phyloP scores from a whole-genome alignment of 1,139 yeast species.

The Fermentozyma sake region DNA sequence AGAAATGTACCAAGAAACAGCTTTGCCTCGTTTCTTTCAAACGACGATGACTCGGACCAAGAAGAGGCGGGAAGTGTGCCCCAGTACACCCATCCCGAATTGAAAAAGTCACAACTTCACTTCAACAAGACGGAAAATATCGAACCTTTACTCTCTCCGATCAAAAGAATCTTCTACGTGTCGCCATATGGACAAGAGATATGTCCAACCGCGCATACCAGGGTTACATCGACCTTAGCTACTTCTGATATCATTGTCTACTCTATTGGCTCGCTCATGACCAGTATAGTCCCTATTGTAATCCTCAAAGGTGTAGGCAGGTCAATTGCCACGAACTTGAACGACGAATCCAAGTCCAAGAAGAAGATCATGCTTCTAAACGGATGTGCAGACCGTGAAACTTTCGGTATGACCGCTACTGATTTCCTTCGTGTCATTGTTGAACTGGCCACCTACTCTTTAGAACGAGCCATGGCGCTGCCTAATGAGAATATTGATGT shows the following conservation, averaged over 20 bases:
- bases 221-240: slow-evolving; percentile 53
- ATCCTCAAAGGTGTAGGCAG: slow-evolving; percentile 70
- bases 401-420: slow-evolving; percentile 58
- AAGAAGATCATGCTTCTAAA: slow-evolving; percentile 59
- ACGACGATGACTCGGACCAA: slow-evolving; percentile 20
- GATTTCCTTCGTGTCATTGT: slow-evolving; percentile 56
- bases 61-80: slow-evolving; percentile 58
- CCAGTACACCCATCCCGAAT: slow-evolving; percentile 76
- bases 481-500: slow-evolving; percentile 8
- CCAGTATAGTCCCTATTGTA: slow-evolving; percentile 76
- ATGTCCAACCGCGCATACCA: slow-evolving; percentile 67
- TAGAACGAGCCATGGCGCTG: slow-evolving; percentile 11
- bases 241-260: slow-evolving; percentile 58
- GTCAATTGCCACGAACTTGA: slow-evolving; percentile 40
- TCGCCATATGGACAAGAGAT: slow-evolving; percentile 89
- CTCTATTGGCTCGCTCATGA: slow-evolving; percentile 85
- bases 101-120: slow-evolving; percentile 68
- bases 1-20: slow-evolving; percentile 2
- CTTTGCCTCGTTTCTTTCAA: slow-evolving; percentile 5
- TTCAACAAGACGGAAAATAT: slow-evolving; percentile 54
- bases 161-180: slow-evolving; percentile 69
- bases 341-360: slow-evolving; percentile 17
- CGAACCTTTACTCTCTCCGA: slow-evolving; percentile 69
- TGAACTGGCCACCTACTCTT: slow-evolving; percentile 43
- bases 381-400: slow-evolving; percentile 74